A percentile compares a stretch with the other conserved stretches of the same genome.
Evolutionary conservation across 2,329 filamentous ascomycete species (phyloP).

Genomic region (Tolypocladium inflatum): DNA sequence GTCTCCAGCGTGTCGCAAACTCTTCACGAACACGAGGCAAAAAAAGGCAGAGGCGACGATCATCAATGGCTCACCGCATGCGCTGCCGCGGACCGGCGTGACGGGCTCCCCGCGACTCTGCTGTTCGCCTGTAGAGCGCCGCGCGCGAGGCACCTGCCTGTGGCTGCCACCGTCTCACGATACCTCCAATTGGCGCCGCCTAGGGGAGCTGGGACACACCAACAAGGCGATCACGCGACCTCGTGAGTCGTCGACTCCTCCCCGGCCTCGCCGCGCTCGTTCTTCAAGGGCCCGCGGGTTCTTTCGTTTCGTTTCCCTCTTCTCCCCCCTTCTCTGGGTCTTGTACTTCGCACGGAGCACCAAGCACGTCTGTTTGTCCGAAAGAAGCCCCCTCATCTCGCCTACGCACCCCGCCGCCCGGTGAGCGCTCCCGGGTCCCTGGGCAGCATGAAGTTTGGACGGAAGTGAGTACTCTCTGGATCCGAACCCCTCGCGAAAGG

Average conservation of each 20-base stretch:
- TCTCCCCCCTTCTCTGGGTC: background rate
- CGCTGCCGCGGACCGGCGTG: background rate
- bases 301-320: background rate
- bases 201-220: background rate
- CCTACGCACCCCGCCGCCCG: background rate
- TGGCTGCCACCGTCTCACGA: conserved; percentile 7
- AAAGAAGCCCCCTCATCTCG: background rate
- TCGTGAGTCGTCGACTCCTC: background rate
- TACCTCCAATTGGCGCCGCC: conserved; percentile 2
- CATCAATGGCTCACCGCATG: background rate
- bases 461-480: conserved; percentile 38
- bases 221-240: conserved; percentile 10
- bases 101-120: background rate
- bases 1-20: background rate
- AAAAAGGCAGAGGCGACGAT: background rate
- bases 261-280: background rate
- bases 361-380: background rate
- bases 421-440: background rate
- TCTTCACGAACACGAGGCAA: background rate
- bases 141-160: background rate
- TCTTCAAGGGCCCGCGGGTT: background rate
- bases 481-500: background rate
- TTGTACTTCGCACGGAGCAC: background rate
- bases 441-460: conserved; percentile 50
- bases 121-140: background rate